Base-by-base conservation (phyloP, 2,329 filamentous ascomycete genomes). In the Pseudopyricularia cyperi region DNA sequence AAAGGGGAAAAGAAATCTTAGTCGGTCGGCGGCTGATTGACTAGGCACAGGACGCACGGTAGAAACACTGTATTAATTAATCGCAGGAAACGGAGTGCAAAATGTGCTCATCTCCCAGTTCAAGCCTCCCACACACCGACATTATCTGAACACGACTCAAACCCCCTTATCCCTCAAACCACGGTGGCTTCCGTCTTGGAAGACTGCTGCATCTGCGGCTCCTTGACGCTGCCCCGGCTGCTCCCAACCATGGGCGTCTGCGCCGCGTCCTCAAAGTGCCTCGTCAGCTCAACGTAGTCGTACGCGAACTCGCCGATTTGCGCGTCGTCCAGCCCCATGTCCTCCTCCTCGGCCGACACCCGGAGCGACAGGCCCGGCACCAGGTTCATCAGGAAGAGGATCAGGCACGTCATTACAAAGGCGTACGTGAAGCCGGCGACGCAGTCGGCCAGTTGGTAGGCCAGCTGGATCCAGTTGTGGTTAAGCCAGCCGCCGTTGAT, bases 301-400 rank as follows among this genome's bases (percentile, higher is more conserved):
- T 89, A 89, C 28, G 85, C 85, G 61, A 89, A 89, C 69, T 90
- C 86, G 66, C 86, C 86, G 50, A 89, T 81, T 70, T 89, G 82
- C 64, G 79, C 77, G 61, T 89, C 85, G 61, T 89, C 86, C 30
- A 81, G 69, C 50, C 84, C 84, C 24, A 84, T 71, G 51, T 87
- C 75, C 68, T 87, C 84, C 50, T 84, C 82, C 59, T 83, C 81
- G 57, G 80, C 71, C 14, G 73, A 71, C 53, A 82, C 83, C 52
- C 84, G 81, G 49, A 88, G 78, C 58, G 82, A 80, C 32, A 87
- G 73, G 26, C 84, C 83, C 0, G 84, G 84, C 46, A 87, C 72
- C 56, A 82, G 73, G 71, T 88, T 87, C 69, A 88, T 76, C 53
- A 80, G 65, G 66, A 83, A 85, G 26, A 85, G 77, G 59, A 88